Base-by-base conservation (phyloP, 208 protist genomes). In the Trypanosoma brucei region DNA sequence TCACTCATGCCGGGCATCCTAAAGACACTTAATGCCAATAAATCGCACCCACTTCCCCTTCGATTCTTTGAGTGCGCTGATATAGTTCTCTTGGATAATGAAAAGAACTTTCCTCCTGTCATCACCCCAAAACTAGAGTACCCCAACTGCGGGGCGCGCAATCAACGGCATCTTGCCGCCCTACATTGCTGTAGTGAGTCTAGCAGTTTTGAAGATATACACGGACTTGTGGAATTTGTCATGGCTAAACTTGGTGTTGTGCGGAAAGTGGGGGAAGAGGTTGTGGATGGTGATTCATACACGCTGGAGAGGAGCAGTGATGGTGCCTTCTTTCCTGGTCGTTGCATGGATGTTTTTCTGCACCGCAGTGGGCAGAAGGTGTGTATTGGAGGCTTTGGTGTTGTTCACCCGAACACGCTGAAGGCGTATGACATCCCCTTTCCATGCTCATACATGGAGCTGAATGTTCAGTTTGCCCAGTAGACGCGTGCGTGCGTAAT, bases 51-150 rank as follows among this genome's bases (percentile, higher is more conserved):
- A 9, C 73, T 99, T 13, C 98, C 98, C 38, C 76, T 98, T 42
- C 78, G 88, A 59, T 90, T 99, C 39, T 99, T 99, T 74, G 98
- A 99, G 79, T 81, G 98, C 56, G 61, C 82, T 0, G 98, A 99
- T 82, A 94, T 98, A n/a, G 82, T 99, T 7, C 64, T 97, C 22
- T 62, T 95, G 33, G 90, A 98, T 75, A 78, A 87, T 60, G 72
- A 66, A n/a, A 80, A 68, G 34, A 94, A 94, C 73, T 94, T 94
- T 65, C 83, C 88, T 7, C 78, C 80, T 1, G 67, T 94, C 45
- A 79, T 94, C 33, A 40, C 42, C 38, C 35, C 36, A 30, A 37
- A 31, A 2, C 48, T 72, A 2, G 54, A 36, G n/a, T 94, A 88
- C 71, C 75, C 72, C 38, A 78, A 81, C 37, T 81, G 81, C 11